Conservation (phyloP, 1,284 basidiomycete genomes). For the Cutaneotrichosporon cavernicola region DNA sequence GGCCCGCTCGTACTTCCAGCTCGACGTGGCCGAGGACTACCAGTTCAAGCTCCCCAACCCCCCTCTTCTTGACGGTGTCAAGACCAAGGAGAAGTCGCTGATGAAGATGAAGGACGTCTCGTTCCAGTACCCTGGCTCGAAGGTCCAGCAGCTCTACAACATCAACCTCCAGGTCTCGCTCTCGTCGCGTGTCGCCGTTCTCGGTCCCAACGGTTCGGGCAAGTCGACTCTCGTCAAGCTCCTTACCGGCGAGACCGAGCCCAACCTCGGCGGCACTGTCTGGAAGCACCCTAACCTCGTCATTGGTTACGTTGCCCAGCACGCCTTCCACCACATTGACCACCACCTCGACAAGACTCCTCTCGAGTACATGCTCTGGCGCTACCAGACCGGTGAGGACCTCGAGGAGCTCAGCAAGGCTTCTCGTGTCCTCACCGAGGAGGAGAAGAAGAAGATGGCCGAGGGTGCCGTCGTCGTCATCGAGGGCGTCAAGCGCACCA, state of each 20-base stretch:
- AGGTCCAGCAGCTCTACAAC: constrained; percentile 87
- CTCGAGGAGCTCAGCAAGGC: constrained; percentile 94
- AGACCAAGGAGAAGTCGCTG: constrained; percentile 98
- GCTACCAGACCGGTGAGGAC: constrained; percentile 99
- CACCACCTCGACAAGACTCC: constrained; percentile 97
- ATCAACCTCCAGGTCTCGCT: constrained; percentile 94
- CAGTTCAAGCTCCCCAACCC: constrained; percentile 94
- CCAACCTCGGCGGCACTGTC: constrained; percentile 92
- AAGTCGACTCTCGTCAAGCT: constrained; percentile 99
- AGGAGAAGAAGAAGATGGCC: constrained; percentile 94
- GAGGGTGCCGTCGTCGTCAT: constrained; percentile 81
- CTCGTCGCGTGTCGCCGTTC: constrained; percentile 92
- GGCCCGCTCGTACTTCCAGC: constrained; percentile 96
- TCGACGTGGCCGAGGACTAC: constrained; percentile 92
- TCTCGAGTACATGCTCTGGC: constrained; percentile 98
- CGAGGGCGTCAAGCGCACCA: constrained; percentile 90
- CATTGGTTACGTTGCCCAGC: constrained; percentile 97
- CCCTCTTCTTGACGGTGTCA: constrained; percentile 96
- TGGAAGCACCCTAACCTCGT: constrained; percentile 99
- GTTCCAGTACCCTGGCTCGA: constrained; percentile 89
- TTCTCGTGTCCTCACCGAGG: constrained; percentile 78
- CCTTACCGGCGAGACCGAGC: constrained; percentile 94
- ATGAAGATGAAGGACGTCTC: constrained; percentile 97
- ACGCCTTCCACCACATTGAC: constrained; percentile 99
- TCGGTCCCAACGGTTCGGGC: constrained; percentile 96